Evolutionary conservation across 2,329 filamentous ascomycete species (phyloP).

Genomic region (Coniochaeta sp.): DNA sequence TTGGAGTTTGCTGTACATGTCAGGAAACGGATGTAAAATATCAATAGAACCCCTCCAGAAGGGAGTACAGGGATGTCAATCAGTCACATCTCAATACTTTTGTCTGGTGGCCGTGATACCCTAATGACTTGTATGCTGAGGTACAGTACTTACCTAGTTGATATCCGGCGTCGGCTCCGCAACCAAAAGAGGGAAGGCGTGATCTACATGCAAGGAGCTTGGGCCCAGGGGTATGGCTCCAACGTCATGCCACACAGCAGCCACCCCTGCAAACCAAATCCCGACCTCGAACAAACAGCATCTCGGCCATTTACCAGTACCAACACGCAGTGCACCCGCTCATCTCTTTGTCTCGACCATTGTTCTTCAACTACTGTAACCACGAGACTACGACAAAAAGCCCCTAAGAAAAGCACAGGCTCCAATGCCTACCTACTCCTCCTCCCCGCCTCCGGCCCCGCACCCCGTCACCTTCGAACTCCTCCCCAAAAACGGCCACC

Average conservation of each 20-base stretch:
- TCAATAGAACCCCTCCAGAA: background rate
- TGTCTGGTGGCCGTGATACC: background rate
- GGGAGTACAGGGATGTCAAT: too few species aligned
- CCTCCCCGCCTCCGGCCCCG: constrained; percentile 20
- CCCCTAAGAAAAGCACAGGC: background rate
- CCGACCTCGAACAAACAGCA: background rate
- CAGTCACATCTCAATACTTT: too few species aligned
- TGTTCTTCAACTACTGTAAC: too few species aligned
- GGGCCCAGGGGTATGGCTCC: constrained; percentile 8
- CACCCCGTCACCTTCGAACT: constrained; percentile 45
- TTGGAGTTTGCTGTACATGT: background rate
- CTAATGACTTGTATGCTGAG: too few species aligned
- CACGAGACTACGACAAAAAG: background rate
- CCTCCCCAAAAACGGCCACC: constrained; percentile 67
- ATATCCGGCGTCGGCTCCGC: background rate
- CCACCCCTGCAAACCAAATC: constrained; percentile 1
- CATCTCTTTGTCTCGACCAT: background rate
- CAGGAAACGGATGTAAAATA: background rate
- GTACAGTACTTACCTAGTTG: background rate
- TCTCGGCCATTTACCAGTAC: background rate
- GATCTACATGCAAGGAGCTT: constrained; percentile 10
- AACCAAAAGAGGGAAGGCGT: background rate
- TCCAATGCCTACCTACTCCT: background rate
- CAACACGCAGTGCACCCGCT: too few species aligned
- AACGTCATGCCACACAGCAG: background rate